Evolutionary conservation across 1,284 basidiomycete species (phyloP), one percentile per base, ranked within the genome.

Genomic region (Boletus smithii): DNA sequence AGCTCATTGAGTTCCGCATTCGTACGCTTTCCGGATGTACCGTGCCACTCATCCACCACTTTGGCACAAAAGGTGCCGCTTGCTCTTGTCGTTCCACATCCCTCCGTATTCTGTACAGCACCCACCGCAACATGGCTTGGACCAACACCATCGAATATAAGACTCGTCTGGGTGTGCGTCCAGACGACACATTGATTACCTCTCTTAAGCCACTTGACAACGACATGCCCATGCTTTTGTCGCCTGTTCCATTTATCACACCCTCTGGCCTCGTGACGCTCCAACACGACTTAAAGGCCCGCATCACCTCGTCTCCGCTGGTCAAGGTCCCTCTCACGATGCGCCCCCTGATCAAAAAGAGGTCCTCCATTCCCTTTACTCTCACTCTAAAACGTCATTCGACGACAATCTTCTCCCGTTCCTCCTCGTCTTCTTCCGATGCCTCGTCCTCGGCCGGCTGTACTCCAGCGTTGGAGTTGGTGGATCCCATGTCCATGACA

Each of bases 301-400:
- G 43, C 62, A 63, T 61, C 42, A 49, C 9, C 20, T 58, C 54
- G 33, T 65, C 51, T 7, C 49, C 53, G 3, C 51, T 61, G 4
- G n/a, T 61, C 37, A 61, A 63, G 48, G 33, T 63, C 41, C 42
- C 61, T 42, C 61, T 63, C 41, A 57, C 36, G 4, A 61, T 61
- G 60, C 61, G 56, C 17, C 61, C 60, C 8, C 42, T 65, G 33
- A 48, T 57, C 44, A 61, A 60, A 39, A 65, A 63, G 59, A 63
- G 62, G 54, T 18, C 56, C 24, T 63, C 60, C 44, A 37, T 30
- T 38, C 56, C 53, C 16, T 63, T 63, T 36, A 23, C 36, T 14
- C 54, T 63, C 31, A 32, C 39, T n/a, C 33, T 61, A 13, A 63
- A 63, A 55, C 61, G 62, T 37, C 62, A 51, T 51, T 63, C 59